Evolutionary conservation across 75 land plant genomes (phyloP), one percentile per base, ranked within the genome.

Genomic region (Chamaecyparis obtusa): DNA sequence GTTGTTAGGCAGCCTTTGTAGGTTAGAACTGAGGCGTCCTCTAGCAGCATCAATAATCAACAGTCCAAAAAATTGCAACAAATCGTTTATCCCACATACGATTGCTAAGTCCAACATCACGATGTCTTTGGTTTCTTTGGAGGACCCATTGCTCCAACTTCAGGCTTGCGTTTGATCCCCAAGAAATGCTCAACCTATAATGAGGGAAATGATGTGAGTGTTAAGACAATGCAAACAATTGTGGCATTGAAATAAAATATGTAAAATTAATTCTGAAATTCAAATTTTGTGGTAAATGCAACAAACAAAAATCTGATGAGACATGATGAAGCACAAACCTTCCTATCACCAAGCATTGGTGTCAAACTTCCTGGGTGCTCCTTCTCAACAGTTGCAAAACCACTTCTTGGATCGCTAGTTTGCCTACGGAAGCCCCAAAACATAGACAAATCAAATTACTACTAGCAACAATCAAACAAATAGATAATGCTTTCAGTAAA

Each of bases 401-500:
- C 99, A 91, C 99, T 96, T 89, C 93, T 88, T 75, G 99, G 97
- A 88, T 98, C 99, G 89, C 99, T 95, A 6, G 95, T 95, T 94
- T 98, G 97, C 89, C 98, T 96, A 80, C 13, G 91, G n/a, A 51
- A 49, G 24, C 64, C 9, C 60, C 16, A 9, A 49, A 49, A 51
- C 14, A 44, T 67, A 19, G 27, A 44, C 41, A 64, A 81, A 55
- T 15, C 54, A 33, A 13, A 54, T 1, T 9, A 55, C 35, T 37
- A 36, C 10, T 15, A 24, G 19, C 11, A 83, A 84, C 33, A 55
- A 51, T 43, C 85, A 37, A 54, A 84, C 71, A 54, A 6, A 35
- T 16, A 17, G 64, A 79, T 32, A 44, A 79, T 27, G 41, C 49
- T 78, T 30, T 39, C 35, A 79, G 16, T 86, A 44, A 82, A 83